Base-by-base conservation (phyloP, 306 rosid genomes). In the Cucurbita ficifolia region DNA sequence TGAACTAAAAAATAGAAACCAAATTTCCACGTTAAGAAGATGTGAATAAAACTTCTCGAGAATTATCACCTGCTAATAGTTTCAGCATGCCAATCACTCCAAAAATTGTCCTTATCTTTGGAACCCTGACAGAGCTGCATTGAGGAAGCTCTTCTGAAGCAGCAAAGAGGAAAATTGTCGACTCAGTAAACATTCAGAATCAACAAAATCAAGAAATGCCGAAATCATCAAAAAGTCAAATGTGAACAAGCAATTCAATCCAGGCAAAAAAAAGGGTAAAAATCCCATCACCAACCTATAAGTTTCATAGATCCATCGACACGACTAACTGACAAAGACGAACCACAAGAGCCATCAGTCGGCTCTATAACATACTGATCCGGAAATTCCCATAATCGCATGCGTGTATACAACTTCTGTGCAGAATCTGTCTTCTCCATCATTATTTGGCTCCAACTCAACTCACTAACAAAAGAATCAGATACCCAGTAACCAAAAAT, bases 361-460 rank as follows among this genome's bases (percentile, higher is more conserved):
- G 99, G 97, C 83, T 94, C 96, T 55, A 91, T 73, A 64, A 91
- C 92, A 77, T 80, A 89, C 86, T 86, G 95, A 82, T 89, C 91
- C n/a, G 95, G 88, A 78, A 89, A 89, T 79, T 89, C 97, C 99
- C 99, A 94, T 21, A 94, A 85, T 33, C 96, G 85, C 99, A 94
- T 86, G 39, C 92, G 83, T 21, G 95, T 79, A 81, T 89, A 91
- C 35, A 94, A 85, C 87, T 94, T 94, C 73, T 82, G 97, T 80
- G 79, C 87, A 22, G 92, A 87, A 73, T 94, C 97, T 45, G 88
- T 87, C 81, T 70, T 84, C 92, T 94, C 99, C 97, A 85, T 88
- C 90, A 88, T 92, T 73, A 81, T 85, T 75, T 78, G 76, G 68
- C 61, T 51, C 73, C 65, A 81, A 77, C 17, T 21, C 61, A 81